phyloP scores from a whole-genome alignment of 2,329 filamentous ascomycete genomes.

The Drechslerella stenobrocha region DNA sequence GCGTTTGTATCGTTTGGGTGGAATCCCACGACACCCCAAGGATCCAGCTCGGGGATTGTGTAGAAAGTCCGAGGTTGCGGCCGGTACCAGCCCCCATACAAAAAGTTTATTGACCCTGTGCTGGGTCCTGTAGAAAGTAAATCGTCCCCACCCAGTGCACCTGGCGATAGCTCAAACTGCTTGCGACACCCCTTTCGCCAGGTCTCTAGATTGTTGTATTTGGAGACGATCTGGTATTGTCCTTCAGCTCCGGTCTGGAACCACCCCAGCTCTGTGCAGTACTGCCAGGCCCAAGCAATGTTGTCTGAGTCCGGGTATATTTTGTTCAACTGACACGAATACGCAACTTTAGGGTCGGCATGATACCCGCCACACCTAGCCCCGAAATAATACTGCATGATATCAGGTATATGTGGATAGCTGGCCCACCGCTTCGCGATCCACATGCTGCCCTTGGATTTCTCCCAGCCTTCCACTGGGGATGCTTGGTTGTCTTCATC shows the following conservation, averaged over 20 bases:
- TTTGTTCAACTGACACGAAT: slow-evolving; percentile 1
- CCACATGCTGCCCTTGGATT: slow-evolving; percentile 24
- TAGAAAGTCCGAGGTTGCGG: slow-evolving; percentile 39
- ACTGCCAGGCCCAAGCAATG: slow-evolving; percentile 53
- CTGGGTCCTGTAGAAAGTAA: slow-evolving; percentile 57
- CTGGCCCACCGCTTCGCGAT: slow-evolving; percentile 39
- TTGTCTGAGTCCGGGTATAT: background rate
- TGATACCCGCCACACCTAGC: slow-evolving; percentile 56
- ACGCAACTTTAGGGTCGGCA: background rate
- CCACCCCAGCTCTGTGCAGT: slow-evolving; percentile 62
- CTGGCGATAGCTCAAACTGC: slow-evolving; percentile 60
- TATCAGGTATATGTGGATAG: background rate
- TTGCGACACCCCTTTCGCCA: slow-evolving; percentile 59
- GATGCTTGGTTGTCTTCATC: slow-evolving; percentile 24
- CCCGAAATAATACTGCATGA: background rate
- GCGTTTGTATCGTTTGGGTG: slow-evolving; percentile 57
- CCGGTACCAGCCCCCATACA: slow-evolving; percentile 59
- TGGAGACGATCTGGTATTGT: slow-evolving; percentile 59
- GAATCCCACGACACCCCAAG: slow-evolving; percentile 60
- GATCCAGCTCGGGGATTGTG: slow-evolving; percentile 59
- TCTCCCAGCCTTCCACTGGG: slow-evolving; percentile 21
- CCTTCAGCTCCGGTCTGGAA: slow-evolving; percentile 60
- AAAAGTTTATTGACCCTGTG: slow-evolving; percentile 57
- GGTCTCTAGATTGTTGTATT: slow-evolving; percentile 58
- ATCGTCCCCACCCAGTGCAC: slow-evolving; percentile 53